Base-by-base conservation (phyloP, 2,329 filamentous ascomycete species). In the Monosporascus sp. region DNA sequence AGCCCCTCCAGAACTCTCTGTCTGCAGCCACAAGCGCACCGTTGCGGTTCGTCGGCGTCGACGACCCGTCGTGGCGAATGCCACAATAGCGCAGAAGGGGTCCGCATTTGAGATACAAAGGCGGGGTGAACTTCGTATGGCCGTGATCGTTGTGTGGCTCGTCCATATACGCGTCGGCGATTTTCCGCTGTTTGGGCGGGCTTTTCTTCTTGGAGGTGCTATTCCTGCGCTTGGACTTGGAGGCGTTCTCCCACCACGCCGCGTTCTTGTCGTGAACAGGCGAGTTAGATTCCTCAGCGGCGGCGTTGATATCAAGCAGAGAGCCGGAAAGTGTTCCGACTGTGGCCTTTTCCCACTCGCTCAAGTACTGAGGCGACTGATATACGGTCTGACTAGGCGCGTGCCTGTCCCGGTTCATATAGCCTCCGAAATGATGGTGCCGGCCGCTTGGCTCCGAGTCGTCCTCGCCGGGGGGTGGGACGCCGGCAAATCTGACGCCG, bases 51-150 rank as follows among this genome's bases (percentile, higher is more conserved):
- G 67, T 70, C 35, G 73, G 67, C 27, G 68, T 65, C 0, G 74
- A 64, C 48, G 73, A 65, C 63, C 77, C 74, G 70, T 96, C 83
- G 39, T 77, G 78, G 41, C 87, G 83, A 43, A 96, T 83, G 20
- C 95, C 94, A 52, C 88, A 93, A 68, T 96, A 99, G 55, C 94
- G 85, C 57, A 99, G 74, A 22, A 99, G 75, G 6, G 94, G 94
- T 0, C 94, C 94, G 65, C 93, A 96, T 70, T 91, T 92, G 51
- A 99, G 77, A 67, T 89, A 92, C 38, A 99, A 72, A 3, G 83
- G 80, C 22, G 94, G 94, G 61, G 88, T 88, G 71, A 97, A 99
- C 54, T 81, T 80, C 18, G 88, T 90, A 17, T 81, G 80, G 39
- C 74, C 76, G 57, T 81, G 78, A 38, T 74, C 77, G 52, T 88